These are phyloP conservation scores for Skeletonema potamos DNA, from an alignment of 108 stramenopile genomes.

Conservation along the genomic window DNA sequence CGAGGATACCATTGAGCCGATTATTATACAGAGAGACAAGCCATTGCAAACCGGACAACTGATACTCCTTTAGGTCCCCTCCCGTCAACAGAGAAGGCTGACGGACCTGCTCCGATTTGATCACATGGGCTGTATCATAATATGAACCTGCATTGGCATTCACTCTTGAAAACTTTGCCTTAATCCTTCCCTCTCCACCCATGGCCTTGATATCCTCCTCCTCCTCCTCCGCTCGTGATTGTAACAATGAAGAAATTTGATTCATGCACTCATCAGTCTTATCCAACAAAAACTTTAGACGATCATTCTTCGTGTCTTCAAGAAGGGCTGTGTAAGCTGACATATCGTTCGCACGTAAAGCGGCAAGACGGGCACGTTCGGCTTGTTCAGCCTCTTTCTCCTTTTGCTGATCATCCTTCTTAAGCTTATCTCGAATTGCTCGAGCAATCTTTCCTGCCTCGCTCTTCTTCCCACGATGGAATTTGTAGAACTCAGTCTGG, in stretches of 20 bases:
- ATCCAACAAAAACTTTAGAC: constrained; percentile 80
- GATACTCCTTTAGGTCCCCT: constrained; percentile 94
- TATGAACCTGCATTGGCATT: constrained; percentile 60
- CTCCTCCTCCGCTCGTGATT: constrained; percentile 60
- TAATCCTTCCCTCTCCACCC: constrained; percentile 38
- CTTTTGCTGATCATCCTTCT: constrained; percentile 69
- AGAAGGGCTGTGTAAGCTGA: constrained; percentile 80
- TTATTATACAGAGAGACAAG: constrained; percentile 93
- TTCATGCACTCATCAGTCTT: constrained; percentile 83
- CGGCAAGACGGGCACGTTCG: constrained; percentile 80
- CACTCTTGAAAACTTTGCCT: constrained; percentile 30
- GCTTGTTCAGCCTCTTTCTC: constrained; percentile 73
- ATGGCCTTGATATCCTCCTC: constrained; percentile 28
- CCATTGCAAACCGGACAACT: constrained; percentile 96
- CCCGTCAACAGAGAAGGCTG: constrained; percentile 79
- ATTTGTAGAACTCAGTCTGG: constrained; percentile 78
- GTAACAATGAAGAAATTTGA: constrained; percentile 73
- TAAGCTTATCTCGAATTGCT: constrained; percentile 65
- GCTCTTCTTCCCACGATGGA: constrained; percentile 59
- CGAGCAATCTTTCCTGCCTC: constrained; percentile 61
- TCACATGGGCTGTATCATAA: constrained; percentile 79
- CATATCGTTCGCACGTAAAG: constrained; percentile 86
- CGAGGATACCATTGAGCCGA: constrained; percentile 77
- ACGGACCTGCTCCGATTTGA: constrained; percentile 73
- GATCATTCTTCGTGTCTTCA: constrained; percentile 85